Evolutionary conservation across 768 basidiomycete species (phyloP).

Genomic region (Lactifluus pinguis): DNA sequence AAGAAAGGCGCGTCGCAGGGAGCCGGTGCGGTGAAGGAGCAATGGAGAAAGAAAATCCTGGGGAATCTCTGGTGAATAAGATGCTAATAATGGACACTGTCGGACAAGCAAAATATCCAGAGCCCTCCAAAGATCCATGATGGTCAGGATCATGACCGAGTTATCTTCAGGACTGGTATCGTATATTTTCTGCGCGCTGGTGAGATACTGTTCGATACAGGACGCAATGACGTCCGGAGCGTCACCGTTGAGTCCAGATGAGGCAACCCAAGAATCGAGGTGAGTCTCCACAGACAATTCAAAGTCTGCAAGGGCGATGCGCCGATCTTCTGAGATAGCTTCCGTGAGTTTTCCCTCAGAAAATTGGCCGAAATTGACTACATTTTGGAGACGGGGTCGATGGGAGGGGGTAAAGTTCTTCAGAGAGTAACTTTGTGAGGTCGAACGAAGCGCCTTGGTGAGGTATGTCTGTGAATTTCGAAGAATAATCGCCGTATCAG

Average conservation of each 20-base stretch:
- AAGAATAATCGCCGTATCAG: no score
- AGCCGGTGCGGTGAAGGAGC: constrained; percentile 29
- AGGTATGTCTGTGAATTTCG: no score
- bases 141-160: not conserved
- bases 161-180: not conserved
- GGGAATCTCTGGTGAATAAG: constrained; percentile 40
- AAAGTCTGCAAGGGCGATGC: not conserved
- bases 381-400: no score
- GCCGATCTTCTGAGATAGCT: not conserved
- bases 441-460: no score
- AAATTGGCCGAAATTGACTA: no score
- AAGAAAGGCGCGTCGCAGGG: not conserved
- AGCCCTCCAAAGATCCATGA: constrained; percentile 36
- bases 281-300: not conserved
- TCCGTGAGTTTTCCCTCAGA: not conserved
- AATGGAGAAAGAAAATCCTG: constrained; percentile 30
- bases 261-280: not conserved
- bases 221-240: not conserved
- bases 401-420: no score
- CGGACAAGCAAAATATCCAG: constrained; percentile 32
- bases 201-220: not conserved
- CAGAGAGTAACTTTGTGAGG: no score
- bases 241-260: not conserved
- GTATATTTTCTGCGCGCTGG: not conserved
- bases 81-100: constrained; percentile 32